A percentile compares a stretch with the other conserved stretches of the same genome.
These are phyloP conservation scores for Rubus idaeus DNA, from an alignment of 306 rosid species.

Conservation along the genomic window DNA sequence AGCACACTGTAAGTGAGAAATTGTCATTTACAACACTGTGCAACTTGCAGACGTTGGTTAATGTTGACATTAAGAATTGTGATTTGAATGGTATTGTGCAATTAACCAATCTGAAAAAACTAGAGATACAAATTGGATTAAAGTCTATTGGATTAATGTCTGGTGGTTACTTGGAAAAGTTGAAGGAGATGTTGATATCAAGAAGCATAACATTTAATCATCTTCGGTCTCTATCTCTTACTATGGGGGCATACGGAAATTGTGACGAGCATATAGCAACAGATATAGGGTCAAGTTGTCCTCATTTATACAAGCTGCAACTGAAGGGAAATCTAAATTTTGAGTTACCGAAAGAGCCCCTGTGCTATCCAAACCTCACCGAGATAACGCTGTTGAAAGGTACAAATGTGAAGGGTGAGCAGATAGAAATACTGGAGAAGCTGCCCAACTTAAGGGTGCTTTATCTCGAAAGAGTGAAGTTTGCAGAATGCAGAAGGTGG, in stretches of 20 bases:
- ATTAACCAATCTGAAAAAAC: too few species aligned
- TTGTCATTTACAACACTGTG: too few species aligned
- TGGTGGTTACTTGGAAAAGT: neutral
- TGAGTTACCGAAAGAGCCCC: conserved; percentile 19
- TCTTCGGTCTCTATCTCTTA: neutral
- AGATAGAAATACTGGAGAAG: conserved; percentile 41
- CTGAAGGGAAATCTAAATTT: neutral
- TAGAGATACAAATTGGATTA: too few species aligned
- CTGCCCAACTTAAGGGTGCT: conserved; percentile 48
- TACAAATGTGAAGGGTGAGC: conserved; percentile 32
- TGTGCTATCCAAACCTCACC: conserved; percentile 22
- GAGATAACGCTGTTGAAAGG: conserved; percentile 36
- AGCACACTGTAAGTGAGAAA: too few species aligned
- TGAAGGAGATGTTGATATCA: neutral
- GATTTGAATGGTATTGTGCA: too few species aligned
- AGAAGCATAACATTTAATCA: neutral
- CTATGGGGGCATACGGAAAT: too few species aligned
- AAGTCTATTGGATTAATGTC: too few species aligned
- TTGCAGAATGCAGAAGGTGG: neutral
- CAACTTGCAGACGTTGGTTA: too few species aligned
- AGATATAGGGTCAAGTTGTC: neutral
- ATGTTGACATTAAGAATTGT: too few species aligned
- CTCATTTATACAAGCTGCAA: neutral
- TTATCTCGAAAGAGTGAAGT: fast-evolving
- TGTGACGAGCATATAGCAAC: fast-evolving